Base-by-base conservation (phyloP, 2,329 filamentous ascomycete genomes). In the Fusarium sp. region DNA sequence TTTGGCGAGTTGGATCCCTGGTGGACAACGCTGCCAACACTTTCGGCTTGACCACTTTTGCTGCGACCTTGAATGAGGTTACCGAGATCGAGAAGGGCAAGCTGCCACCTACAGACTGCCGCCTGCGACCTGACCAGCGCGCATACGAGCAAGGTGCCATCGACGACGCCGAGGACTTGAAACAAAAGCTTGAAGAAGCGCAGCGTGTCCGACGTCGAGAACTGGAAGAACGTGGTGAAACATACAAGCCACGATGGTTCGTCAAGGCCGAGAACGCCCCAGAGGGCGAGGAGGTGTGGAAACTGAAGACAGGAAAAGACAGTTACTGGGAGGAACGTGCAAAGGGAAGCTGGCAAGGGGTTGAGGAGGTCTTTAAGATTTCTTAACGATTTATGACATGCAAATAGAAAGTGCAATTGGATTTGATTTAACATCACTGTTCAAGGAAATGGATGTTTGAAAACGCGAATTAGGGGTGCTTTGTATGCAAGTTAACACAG, bases 261-360 rank as follows among this genome's bases (percentile, higher is more conserved):
- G 87, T 89, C 55, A 90, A 87, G 80, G 89, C 92, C 11, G 84
- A 86, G n/a, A 84, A 86, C 25, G 82, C 81, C 4, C 81, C 82
- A 16, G 86, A 87, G 49, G 87, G 86, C 6, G 90, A 92, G 76
- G 89, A 92, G 76, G 84, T 91, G 13, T 93, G 92, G 92, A 87
- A 89, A 74, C 80, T 97, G 68, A 96, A 90, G 82, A 84, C 84
- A 4, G 93, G 94, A 21, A 94, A 91, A 80, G 93, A 97, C 20
- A 90, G 93, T 11, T 99, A 99, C 81, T 99, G 96, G 96, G 94
- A 97, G 77, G 91, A 93, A 80, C 87, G 95, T 65, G 86, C 84
- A 4, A 87, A 83, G 69, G 90, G 90, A 2, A 83, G 83, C 59
- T 97, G 93, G 93, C 79, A 76, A 6, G 86, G 85, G 7, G 78